Conservation (phyloP, 495 filamentous ascomycete species). For the Aspergillus ostianus region DNA sequence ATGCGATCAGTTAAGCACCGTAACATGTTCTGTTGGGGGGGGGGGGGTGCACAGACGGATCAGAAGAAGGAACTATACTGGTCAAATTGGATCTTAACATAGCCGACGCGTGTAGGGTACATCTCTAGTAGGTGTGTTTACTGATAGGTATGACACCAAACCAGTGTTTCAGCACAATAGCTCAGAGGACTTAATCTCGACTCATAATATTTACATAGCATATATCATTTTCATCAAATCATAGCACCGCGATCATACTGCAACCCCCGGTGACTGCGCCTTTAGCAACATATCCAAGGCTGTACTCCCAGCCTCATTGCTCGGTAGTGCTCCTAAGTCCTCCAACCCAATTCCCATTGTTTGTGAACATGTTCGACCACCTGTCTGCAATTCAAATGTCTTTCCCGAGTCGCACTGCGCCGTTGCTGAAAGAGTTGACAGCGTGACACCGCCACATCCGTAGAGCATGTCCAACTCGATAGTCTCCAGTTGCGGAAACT, state of each 20-base stretch:
- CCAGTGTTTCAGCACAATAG: too few relatives aligned
- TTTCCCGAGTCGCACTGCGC: not conserved
- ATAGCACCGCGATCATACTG: not conserved
- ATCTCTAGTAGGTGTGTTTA: too few relatives aligned
- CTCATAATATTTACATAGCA: not conserved
- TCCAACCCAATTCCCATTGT: not conserved
- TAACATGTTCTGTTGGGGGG: too few relatives aligned
- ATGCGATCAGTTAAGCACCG: too few relatives aligned
- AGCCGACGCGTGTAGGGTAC: too few relatives aligned
- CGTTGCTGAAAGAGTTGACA: not conserved
- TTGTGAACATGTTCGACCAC: not conserved
- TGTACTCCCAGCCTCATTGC: not conserved
- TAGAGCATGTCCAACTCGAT: conserved; percentile 4
- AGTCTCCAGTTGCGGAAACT: conserved; percentile 2
- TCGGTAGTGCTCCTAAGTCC: not conserved
- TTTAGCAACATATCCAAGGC: not conserved
- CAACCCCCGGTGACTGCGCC: not conserved
- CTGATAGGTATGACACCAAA: not conserved
- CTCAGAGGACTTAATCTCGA: not conserved
- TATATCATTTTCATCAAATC: not conserved
- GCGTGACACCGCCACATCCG: not conserved
- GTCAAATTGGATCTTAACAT: too few relatives aligned
- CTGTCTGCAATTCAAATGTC: not conserved
- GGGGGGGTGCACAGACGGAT: too few relatives aligned
- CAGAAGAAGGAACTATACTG: too few relatives aligned